A percentile compares a stretch with the other conserved stretches of the same genome.
Evolutionary conservation across 805 yeast species (phyloP).

Genomic region (Candida golubevii): DNA sequence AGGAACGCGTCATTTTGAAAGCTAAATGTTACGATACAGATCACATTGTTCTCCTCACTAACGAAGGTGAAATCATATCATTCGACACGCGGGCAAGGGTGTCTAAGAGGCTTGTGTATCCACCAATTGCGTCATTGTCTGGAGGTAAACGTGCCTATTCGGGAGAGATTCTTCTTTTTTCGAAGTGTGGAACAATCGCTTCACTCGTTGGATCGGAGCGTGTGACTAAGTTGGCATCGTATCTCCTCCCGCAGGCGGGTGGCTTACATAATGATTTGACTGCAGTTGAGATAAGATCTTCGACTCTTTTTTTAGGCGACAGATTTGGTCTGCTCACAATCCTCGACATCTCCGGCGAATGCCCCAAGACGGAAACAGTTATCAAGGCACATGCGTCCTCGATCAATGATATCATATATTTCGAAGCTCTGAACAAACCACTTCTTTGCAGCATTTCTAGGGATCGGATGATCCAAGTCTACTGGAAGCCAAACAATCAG

Average conservation of each 20-base stretch:
- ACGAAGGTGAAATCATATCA: background rate
- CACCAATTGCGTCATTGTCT: constrained; percentile 1
- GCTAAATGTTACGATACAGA: background rate
- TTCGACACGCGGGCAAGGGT: background rate
- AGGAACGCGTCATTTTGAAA: background rate
- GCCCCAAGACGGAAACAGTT: constrained; percentile 18
- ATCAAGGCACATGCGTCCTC: constrained; percentile 50
- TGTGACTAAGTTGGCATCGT: background rate
- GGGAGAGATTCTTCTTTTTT: constrained; percentile 16
- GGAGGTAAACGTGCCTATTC: constrained; percentile 8
- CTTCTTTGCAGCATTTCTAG: constrained; percentile 49
- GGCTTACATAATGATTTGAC: constrained; percentile 37
- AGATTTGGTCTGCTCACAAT: constrained; percentile 42
- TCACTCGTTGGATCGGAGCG: background rate
- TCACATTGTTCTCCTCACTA: constrained; percentile 4
- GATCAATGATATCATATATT: constrained; percentile 42
- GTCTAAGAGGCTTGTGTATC: background rate
- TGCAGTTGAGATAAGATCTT: constrained; percentile 32
- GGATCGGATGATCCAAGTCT: constrained; percentile 61
- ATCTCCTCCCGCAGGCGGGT: constrained; percentile 1
- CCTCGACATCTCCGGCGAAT: constrained; percentile 16
- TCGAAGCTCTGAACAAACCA: constrained; percentile 22
- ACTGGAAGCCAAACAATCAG: constrained; percentile 20
- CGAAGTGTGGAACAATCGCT: constrained; percentile 21
- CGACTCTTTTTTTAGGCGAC: constrained; percentile 43